phyloP scores from a whole-genome alignment of 1,139 yeast species.

The Geotrichum candidum region DNA sequence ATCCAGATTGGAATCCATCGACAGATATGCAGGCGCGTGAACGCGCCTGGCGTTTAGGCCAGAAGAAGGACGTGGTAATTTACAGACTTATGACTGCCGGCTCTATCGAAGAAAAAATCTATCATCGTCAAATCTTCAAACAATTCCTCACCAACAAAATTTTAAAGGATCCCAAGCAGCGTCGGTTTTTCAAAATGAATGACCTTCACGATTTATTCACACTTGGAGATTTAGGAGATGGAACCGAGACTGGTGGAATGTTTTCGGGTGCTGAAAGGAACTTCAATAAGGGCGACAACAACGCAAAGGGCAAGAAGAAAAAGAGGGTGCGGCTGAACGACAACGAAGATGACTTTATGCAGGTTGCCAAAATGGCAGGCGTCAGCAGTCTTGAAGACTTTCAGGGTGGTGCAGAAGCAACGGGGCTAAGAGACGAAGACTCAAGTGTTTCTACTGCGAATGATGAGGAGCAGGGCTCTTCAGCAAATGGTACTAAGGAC shows the following conservation, averaged over 20 bases:
- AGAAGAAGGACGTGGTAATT: constrained; percentile 86
- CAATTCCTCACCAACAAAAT: constrained; percentile 91
- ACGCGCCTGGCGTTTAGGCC: constrained; percentile 96
- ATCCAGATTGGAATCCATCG: constrained; percentile 98
- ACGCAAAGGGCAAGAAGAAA: constrained; percentile 31
- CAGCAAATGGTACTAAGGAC: constrained; percentile 25
- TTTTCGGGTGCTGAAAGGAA: constrained; percentile 50
- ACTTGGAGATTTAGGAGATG: constrained; percentile 67
- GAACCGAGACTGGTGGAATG: constrained; percentile 55
- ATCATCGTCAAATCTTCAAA: constrained; percentile 93
- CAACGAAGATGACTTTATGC: constrained; percentile 45
- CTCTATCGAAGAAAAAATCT: constrained; percentile 91
- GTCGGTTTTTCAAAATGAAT: constrained; percentile 84
- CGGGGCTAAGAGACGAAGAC: constrained; percentile 27
- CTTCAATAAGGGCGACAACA: constrained; percentile 32
- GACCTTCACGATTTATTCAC: constrained; percentile 88
- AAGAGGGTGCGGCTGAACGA: constrained; percentile 21
- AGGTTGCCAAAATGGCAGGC: constrained; percentile 51
- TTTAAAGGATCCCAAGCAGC: constrained; percentile 89
- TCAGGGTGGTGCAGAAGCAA: constrained; percentile 38
- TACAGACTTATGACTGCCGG: constrained; percentile 92
- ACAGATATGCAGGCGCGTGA: constrained; percentile 96
- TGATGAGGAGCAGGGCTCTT: neutral
- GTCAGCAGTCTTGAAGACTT: constrained; percentile 51
- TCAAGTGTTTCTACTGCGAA: constrained; percentile 19